These are phyloP conservation scores for Phaffomyces opuntiae DNA, from an alignment of 805 yeast genomes.

Conservation along the genomic window DNA sequence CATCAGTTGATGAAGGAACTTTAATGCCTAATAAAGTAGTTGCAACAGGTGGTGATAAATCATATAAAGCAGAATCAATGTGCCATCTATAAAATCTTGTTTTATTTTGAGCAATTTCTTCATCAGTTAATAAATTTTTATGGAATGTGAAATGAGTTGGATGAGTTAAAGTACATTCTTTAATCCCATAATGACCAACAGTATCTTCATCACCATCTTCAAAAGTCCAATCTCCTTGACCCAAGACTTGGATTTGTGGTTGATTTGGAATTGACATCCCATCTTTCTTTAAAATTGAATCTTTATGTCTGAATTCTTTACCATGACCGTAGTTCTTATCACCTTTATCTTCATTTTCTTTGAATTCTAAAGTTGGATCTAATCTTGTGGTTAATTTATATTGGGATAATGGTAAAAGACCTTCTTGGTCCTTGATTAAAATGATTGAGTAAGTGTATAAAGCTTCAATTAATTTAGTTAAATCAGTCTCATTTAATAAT, in stretches of 20 bases:
- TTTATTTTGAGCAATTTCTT: slow-evolving; percentile 51
- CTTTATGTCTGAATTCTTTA: slow-evolving; percentile 58
- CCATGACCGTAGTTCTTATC: slow-evolving; percentile 76
- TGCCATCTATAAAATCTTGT: slow-evolving; percentile 93
- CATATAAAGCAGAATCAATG: slow-evolving; percentile 85
- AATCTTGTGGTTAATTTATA: slow-evolving; percentile 68
- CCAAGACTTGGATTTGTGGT: slow-evolving; percentile 88
- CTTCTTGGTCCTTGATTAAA: slow-evolving; percentile 66
- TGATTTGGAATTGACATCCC: slow-evolving; percentile 73
- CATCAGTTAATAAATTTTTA: slow-evolving; percentile 53
- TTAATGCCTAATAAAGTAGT: slow-evolving; percentile 79
- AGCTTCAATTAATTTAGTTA: slow-evolving; percentile 53
- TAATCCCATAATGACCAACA: slow-evolving; percentile 46
- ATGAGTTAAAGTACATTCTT: slow-evolving; percentile 58
- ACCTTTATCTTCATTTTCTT: slow-evolving; percentile 26
- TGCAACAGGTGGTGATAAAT: slow-evolving; percentile 76
- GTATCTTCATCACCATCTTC: slow-evolving; percentile 4
- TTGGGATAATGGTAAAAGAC: slow-evolving; percentile 67
- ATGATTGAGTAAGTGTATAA: slow-evolving; percentile 64
- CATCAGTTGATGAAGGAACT: slow-evolving; percentile 64
- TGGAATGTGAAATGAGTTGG: slow-evolving; percentile 84
- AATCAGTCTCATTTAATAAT: slow-evolving; percentile 56
- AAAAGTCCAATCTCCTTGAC: slow-evolving; percentile 57
- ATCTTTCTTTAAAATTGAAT: slow-evolving; percentile 70
- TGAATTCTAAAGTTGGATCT: slow-evolving; percentile 47